Evolutionary conservation across 1,284 basidiomycete genomes (phyloP).

Genomic region (Ustilago vetiveriae): DNA sequence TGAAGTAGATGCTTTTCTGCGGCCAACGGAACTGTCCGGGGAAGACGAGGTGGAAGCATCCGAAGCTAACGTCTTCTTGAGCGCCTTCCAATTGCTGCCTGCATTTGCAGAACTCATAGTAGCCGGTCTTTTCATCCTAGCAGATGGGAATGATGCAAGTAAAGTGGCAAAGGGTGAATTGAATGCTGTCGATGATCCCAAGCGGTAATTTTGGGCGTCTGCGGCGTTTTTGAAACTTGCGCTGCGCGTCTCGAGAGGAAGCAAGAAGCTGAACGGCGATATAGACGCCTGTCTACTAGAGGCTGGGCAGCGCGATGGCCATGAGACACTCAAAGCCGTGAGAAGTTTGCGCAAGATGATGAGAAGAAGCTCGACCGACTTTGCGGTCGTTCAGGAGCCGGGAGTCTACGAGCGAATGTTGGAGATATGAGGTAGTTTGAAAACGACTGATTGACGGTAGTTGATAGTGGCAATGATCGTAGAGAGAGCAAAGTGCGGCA

Average conservation of each 20-base stretch:
- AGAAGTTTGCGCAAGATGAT: conserved; percentile 15
- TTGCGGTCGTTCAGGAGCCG: not conserved
- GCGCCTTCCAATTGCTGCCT: conserved; percentile 63
- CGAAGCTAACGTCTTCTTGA: conserved; percentile 46
- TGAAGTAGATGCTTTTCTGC: conserved; percentile 1
- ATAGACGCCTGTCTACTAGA: not conserved
- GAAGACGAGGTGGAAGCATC: conserved; percentile 18
- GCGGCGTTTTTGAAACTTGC: too few species aligned
- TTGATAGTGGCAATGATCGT: too few species aligned
- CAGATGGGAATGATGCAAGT: not conserved
- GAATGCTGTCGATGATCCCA: too few species aligned
- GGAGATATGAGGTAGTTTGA: too few species aligned
- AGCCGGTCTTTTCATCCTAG: conserved; percentile 26
- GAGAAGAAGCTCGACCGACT: conserved; percentile 3
- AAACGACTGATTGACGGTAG: too few species aligned
- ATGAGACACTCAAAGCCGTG: conserved; percentile 10
- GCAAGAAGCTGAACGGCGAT: too few species aligned
- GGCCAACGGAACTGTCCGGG: not conserved
- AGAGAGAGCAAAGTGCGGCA: too few species aligned
- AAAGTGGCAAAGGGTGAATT: not conserved
- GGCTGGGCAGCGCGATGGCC: conserved; percentile 1
- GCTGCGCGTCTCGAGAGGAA: too few species aligned
- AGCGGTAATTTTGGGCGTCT: too few species aligned
- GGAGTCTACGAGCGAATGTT: too few species aligned
- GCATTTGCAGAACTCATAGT: conserved; percentile 9